Conservation (phyloP, 2,329 filamentous ascomycete species). For the Neonectria faginata region DNA sequence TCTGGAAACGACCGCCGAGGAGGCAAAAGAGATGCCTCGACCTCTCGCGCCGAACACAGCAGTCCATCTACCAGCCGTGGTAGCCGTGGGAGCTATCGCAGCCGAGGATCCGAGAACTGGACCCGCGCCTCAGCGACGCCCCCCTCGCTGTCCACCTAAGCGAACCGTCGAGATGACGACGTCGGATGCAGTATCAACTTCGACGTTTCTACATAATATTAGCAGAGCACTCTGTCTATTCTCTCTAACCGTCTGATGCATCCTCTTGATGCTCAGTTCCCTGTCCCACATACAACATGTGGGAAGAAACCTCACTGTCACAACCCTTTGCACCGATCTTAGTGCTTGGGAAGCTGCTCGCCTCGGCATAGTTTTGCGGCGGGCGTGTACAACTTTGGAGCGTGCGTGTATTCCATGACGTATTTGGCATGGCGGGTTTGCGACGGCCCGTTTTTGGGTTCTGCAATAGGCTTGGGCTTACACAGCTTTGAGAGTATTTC, state of each 20-base stretch:
- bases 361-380: conserved; percentile 26
- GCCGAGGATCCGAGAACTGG: conserved; percentile 57
- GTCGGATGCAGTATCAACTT: conserved; percentile 24
- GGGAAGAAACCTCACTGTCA: conserved; percentile 24
- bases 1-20: conserved; percentile 47
- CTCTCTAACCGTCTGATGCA: conserved; percentile 14
- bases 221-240: conserved; percentile 33
- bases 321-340: conserved; percentile 21
- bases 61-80: conserved; percentile 46
- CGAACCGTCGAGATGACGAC: conserved; percentile 26
- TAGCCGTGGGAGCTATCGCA: conserved; percentile 55
- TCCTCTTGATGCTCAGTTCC: conserved; percentile 14
- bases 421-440: conserved; percentile 27
- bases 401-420: conserved; percentile 31
- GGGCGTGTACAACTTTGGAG: conserved; percentile 42
- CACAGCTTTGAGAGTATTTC: conserved; percentile 22
- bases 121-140: conserved; percentile 48
- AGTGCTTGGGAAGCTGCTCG: conserved; percentile 25
- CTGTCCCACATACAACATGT: conserved; percentile 22
- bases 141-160: conserved; percentile 44
- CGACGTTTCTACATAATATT: conserved; percentile 36
- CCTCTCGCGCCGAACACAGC: conserved; percentile 45
- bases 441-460: conserved; percentile 12
- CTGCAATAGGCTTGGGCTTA: conserved; percentile 18
- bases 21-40: conserved; percentile 51